Percentiles rank a stretch among this genome's conserved stretches.
Evolutionary conservation across 257 asterid genomes (phyloP).

Genomic region (Anisodus acutangulus): DNA sequence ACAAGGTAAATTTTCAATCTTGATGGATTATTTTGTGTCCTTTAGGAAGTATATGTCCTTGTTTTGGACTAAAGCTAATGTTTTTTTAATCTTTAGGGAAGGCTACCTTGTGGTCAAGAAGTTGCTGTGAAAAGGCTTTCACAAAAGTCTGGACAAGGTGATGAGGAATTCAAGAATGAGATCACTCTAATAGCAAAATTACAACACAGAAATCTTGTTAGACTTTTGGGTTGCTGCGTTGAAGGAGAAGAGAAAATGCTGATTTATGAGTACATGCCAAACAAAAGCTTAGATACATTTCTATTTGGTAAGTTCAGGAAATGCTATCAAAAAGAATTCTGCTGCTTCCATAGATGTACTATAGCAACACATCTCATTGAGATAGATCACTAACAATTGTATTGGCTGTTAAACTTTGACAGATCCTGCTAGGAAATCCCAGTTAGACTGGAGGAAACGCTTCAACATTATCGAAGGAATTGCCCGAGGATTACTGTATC

Average conservation of each 20-base stretch:
- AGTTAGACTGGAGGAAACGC: constrained; percentile 69
- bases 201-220: constrained; percentile 84
- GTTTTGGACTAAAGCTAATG: background rate
- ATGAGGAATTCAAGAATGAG: constrained; percentile 83
- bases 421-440: constrained; percentile 60
- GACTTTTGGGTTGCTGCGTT: constrained; percentile 81
- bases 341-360: background rate
- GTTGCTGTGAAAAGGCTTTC: constrained; percentile 89
- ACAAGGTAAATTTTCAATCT: constrained; percentile 49
- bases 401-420: constrained; percentile 28
- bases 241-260: constrained; percentile 82
- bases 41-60: background rate
- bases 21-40: background rate
- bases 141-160: constrained; percentile 75
- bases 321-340: background rate
- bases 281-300: constrained; percentile 77
- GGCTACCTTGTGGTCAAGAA: constrained; percentile 61
- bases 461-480: constrained; percentile 78
- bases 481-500: constrained; percentile 86
- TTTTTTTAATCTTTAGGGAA: constrained; percentile 53
- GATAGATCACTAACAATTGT: background rate
- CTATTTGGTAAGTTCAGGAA: constrained; percentile 62
- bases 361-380: constrained; percentile 22
- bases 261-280: constrained; percentile 87
- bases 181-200: constrained; percentile 70